phyloP scores from a whole-genome alignment of 2,329 filamentous ascomycete genomes.

The Sarocladiaceae sp. region DNA sequence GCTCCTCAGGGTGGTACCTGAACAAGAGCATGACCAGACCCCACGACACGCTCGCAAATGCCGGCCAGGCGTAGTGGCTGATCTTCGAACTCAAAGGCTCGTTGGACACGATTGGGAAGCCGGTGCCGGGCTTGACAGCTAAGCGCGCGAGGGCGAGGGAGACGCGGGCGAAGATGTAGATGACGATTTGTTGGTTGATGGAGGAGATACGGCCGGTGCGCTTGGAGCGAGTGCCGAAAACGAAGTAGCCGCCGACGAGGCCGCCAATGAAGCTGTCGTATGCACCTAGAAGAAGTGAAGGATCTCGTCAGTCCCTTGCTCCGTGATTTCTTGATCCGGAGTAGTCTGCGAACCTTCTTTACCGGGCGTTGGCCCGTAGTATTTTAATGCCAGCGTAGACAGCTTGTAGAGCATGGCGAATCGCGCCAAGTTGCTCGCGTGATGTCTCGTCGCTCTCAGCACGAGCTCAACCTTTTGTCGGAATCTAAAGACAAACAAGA shows the following conservation, averaged over 20 bases:
- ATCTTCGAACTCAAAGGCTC: constrained; percentile 47
- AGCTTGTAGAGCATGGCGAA: constrained; percentile 91
- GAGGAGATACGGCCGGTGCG: constrained; percentile 68
- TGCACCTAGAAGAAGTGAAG: constrained; percentile 39
- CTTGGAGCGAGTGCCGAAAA: constrained; percentile 69
- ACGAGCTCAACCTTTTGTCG: constrained; percentile 75
- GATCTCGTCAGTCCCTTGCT: not conserved
- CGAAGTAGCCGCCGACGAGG: constrained; percentile 82
- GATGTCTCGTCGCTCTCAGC: constrained; percentile 80
- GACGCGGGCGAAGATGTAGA: constrained; percentile 95
- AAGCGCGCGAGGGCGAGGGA: constrained; percentile 79
- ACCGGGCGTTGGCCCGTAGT: constrained; percentile 52
- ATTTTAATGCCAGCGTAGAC: constrained; percentile 70
- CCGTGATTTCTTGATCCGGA: not conserved
- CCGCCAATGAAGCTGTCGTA: constrained; percentile 86
- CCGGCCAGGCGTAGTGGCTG: constrained; percentile 78
- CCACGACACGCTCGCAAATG: constrained; percentile 89
- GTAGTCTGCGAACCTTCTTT: constrained; percentile 45
- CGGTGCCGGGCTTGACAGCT: constrained; percentile 61
- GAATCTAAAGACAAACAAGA: constrained; percentile 46
- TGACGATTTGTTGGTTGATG: constrained; percentile 94
- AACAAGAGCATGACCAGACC: constrained; percentile 94
- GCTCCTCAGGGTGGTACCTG: constrained; percentile 81
- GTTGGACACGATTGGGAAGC: constrained; percentile 45
- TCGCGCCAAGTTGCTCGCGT: constrained; percentile 85